phyloP scores from a whole-genome alignment of 2,329 filamentous ascomycete species.

The Aspergillus sp. region DNA sequence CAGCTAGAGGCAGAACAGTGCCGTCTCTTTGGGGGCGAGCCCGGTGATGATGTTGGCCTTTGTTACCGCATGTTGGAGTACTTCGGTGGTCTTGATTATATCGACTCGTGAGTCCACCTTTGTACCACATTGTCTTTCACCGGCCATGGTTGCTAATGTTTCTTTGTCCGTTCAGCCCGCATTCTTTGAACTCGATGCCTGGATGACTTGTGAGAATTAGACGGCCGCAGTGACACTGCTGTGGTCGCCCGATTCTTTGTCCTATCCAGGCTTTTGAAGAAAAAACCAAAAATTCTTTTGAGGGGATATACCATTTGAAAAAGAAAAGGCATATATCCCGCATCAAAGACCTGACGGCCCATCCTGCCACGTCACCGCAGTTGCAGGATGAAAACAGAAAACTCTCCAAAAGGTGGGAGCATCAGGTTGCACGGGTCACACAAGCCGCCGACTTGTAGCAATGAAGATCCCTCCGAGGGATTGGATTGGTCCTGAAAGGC shows the following conservation, averaged over 20 bases:
- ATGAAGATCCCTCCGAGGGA: slow-evolving; percentile 35
- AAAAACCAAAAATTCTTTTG: neutral
- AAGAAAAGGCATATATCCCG: slow-evolving; percentile 3
- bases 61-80: slow-evolving; percentile 52
- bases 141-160: slow-evolving; percentile 2
- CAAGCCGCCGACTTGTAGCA: slow-evolving; percentile 43
- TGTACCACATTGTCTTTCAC: neutral
- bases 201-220: slow-evolving; percentile 20
- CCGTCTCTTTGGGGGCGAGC: slow-evolving; percentile 46
- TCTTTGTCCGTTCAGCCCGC: slow-evolving; percentile 5
- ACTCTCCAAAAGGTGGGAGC: slow-evolving; percentile 17
- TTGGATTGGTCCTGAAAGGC: slow-evolving; percentile 41
- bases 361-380: slow-evolving; percentile 12
- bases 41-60: slow-evolving; percentile 43
- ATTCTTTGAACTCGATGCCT: slow-evolving; percentile 21
- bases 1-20: slow-evolving; percentile 40
- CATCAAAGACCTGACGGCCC: slow-evolving; percentile 4
- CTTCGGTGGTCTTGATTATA: slow-evolving; percentile 50
- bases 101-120: slow-evolving; percentile 37
- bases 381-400: slow-evolving; percentile 9
- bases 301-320: slow-evolving; percentile 1
- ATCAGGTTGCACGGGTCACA: slow-evolving; percentile 29
- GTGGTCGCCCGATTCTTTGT: neutral
- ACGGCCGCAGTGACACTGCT: neutral
- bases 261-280: neutral